Base-by-base conservation (phyloP, 2,329 filamentous ascomycete genomes). In the Penicillium brasilianum region DNA sequence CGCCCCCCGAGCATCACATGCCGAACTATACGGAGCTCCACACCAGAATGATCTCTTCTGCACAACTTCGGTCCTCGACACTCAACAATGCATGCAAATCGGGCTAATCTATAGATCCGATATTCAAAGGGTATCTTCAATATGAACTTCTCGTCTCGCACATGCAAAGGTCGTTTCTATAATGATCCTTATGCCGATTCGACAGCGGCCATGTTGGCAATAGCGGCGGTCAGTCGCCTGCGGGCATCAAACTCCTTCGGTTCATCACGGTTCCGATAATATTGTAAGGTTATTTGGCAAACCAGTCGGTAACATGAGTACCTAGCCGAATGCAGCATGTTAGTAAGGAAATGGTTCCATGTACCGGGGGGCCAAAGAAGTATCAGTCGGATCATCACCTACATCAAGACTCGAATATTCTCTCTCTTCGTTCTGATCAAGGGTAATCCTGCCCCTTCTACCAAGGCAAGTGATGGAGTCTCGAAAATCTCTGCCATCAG, bases 401-500 rank as follows among this genome's bases (percentile, higher is more conserved):
- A 79, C 77, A 79, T 66, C 39, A 76, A 61, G 28, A 76, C 61
- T 32, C 77, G 73, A 28, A 72, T 71, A 18, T 59, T 64, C 59
- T 73, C 72, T 30, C 70, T 61, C 9, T 56, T 67, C 43, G 70
- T 69, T 20, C 67, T 63, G 13, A 50, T 54, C 41, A 64, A 57
- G 11, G 71, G 65, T 37, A 69, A 39, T 8, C 74, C 77, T 59
- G 74, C 78, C 2, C 76, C 78, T 34, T 76, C 71, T 20, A 78
- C 61, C 32, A 78, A 67, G 13, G 76, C 72, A n/a, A 70, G 48
- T 2, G 73, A 76, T 22, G 76, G 71, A 25, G 69, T 62, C 32
- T 76, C 78, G 57, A 83, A 83, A 25, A 83, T 79, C 58, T 83
- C 82, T 8, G 79, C 81, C 78, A 87, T 81, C 61, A 83, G 76